Evolutionary conservation across 2,329 filamentous ascomycete species (phyloP), one percentile per base, ranked within the genome.

Genomic region (Phaeosphaeria sp.): DNA sequence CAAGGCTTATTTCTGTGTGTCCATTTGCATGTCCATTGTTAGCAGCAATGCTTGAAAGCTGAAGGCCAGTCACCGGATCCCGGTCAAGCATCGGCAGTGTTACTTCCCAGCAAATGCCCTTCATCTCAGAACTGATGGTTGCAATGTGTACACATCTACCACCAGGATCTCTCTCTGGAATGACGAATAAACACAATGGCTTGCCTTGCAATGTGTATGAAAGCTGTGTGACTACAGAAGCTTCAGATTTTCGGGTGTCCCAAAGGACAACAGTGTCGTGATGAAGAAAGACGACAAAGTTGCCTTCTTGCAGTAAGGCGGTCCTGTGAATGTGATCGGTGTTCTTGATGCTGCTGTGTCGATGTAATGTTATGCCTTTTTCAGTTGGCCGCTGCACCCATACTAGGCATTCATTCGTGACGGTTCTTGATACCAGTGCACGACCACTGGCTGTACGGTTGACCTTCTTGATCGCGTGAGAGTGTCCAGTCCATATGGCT

Each of bases 401-500:
- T 2, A 97, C 85, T 63, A 94, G 88, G 56, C 89, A 89, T 74
- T 96, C 91, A 58, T 92, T 90, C 44, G 88, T 83, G 58, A 87
- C 84, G 0, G 93, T 96, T 51, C 92, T 85, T 6, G 93, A 96
- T 30, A 96, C 87, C 44, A 97, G 82, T 4, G 92, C 90, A 62
- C 87, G 85, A 9, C 93, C 93, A 68, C 89, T 91, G 44, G 90
- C 90, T 69, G 93, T 96, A 59, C 93, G 89, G 46, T 96, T 89
- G 58, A 97, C 91, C 72, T 96, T 96, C 69, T 90, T 89, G 60
- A 97, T 87, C 0, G 91, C 83, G 17, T 85, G 85, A 17, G 90
- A 90, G 79, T 97, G 93, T 0, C 94, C 93, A 1, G 92, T 92
- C 91, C 93, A 96, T 1, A 88, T 84, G 1, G 87, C 85, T 60